Percentiles rank a stretch among this genome's conserved stretches.
Conservation (phyloP, 2,329 filamentous ascomycete genomes). For the Diaporthe sp. region DNA sequence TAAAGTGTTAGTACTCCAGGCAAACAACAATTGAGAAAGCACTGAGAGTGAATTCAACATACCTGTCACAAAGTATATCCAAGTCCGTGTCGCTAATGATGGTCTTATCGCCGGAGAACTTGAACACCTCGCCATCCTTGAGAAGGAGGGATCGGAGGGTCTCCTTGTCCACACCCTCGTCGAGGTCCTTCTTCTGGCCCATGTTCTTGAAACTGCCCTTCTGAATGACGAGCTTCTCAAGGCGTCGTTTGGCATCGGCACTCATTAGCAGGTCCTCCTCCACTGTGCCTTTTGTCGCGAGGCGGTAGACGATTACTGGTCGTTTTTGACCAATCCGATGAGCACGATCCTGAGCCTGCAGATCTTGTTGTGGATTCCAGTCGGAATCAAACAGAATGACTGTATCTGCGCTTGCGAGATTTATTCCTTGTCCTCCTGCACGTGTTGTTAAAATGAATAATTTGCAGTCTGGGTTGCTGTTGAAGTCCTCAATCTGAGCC, state of each 20-base stretch:
- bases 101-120: slow-evolving; percentile 70
- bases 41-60: slow-evolving; percentile 36
- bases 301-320: slow-evolving; percentile 92
- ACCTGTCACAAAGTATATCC: slow-evolving; percentile 82
- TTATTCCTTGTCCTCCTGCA: slow-evolving; percentile 95
- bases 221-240: slow-evolving; percentile 96
- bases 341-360: slow-evolving; percentile 95
- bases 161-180: slow-evolving; percentile 71
- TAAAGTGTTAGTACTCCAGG: not conserved
- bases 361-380: slow-evolving; percentile 97
- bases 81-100: slow-evolving; percentile 84
- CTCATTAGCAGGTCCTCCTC: slow-evolving; percentile 89
- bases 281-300: slow-evolving; percentile 93
- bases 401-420: slow-evolving; percentile 90
- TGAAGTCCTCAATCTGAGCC: slow-evolving; percentile 81
- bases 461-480: slow-evolving; percentile 73
- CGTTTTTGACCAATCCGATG: slow-evolving; percentile 95
- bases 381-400: slow-evolving; percentile 91
- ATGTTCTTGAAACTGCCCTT: slow-evolving; percentile 88
- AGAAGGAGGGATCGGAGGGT: slow-evolving; percentile 73
- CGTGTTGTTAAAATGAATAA: slow-evolving; percentile 92
- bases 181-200: slow-evolving; percentile 69
- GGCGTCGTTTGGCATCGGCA: slow-evolving; percentile 89
- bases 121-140: slow-evolving; percentile 79
- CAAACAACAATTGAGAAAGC: not conserved